Conservation (phyloP, 768 basidiomycete genomes). For the Symmetrospora coprosmae region DNA sequence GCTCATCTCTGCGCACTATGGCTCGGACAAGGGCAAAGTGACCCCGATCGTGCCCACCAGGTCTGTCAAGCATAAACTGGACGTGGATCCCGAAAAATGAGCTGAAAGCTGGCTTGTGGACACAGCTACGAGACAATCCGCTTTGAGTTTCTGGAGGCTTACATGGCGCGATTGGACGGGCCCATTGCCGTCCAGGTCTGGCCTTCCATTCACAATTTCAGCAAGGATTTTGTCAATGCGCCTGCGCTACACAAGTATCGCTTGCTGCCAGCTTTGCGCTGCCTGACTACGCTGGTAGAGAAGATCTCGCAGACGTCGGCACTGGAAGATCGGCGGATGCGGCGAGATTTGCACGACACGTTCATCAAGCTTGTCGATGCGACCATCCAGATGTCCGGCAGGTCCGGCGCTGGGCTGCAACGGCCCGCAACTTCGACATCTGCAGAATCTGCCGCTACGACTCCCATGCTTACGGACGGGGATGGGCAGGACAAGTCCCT, state of each 20-base stretch:
- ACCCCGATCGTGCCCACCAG: background rate
- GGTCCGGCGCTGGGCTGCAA: slow-evolving; percentile 39
- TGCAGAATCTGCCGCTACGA: background rate
- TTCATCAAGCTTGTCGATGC: slow-evolving; percentile 73
- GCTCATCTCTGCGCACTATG: slow-evolving; percentile 43
- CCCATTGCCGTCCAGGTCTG: slow-evolving; percentile 88
- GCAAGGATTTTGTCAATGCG: slow-evolving; percentile 55
- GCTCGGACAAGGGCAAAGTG: slow-evolving; percentile 1
- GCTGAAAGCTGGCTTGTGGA: too few relatives aligned
- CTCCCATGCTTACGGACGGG: background rate
- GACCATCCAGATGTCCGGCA: slow-evolving; percentile 57
- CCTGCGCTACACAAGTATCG: slow-evolving; percentile 44
- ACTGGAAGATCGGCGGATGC: slow-evolving; percentile 71
- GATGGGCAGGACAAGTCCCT: background rate
- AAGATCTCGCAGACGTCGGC: slow-evolving; percentile 78
- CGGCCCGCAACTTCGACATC: background rate
- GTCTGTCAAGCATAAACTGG: too few relatives aligned
- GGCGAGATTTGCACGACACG: slow-evolving; percentile 83
- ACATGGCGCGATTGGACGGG: slow-evolving; percentile 67
- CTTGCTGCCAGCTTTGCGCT: slow-evolving; percentile 61
- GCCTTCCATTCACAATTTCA: slow-evolving; percentile 59
- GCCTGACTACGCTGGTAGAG: slow-evolving; percentile 61
- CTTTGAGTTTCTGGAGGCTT: slow-evolving; percentile 80
- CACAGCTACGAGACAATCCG: slow-evolving; percentile 54
- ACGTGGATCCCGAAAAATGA: too few relatives aligned